Evolutionary conservation across 306 rosid genomes (phyloP).

Genomic region (Gastrolobium bilobum): DNA sequence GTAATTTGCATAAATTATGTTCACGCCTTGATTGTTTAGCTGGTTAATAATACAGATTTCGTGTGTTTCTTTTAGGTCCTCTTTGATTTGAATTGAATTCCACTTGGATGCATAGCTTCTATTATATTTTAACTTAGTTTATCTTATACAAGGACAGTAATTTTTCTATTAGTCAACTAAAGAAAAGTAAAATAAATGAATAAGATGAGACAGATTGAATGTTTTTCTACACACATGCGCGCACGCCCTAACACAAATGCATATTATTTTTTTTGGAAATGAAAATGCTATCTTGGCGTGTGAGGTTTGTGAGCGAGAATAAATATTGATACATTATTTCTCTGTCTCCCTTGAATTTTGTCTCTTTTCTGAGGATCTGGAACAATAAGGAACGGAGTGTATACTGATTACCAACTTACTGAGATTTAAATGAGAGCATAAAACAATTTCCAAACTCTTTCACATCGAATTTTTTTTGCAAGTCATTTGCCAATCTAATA

Average conservation of each 20-base stretch:
- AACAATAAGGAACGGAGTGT: not conserved
- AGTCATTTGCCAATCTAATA: not conserved
- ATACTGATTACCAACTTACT: not conserved
- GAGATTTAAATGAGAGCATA: slow-evolving; percentile 2
- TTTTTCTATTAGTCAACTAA: slow-evolving; percentile 1
- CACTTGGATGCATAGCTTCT: slow-evolving; percentile 17
- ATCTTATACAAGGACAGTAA: not conserved
- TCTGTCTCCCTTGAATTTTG: slow-evolving; percentile 12
- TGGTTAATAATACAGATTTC: not conserved
- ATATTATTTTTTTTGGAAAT: not conserved
- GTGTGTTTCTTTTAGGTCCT: slow-evolving; percentile 13
- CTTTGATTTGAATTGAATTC: slow-evolving; percentile 3
- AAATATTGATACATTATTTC: slow-evolving; percentile 16
- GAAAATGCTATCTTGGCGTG: not conserved
- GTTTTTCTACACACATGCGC: not conserved
- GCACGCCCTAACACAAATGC: no score
- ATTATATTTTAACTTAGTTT: not conserved
- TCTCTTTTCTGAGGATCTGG: slow-evolving; percentile 15
- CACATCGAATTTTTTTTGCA: not conserved
- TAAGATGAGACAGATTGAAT: not conserved
- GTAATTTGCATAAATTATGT: slow-evolving; percentile 52
- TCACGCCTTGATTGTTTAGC: not conserved
- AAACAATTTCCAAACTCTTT: slow-evolving; percentile 11
- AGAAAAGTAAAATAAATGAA: not conserved
- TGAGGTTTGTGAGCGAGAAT: slow-evolving; percentile 11